Evolutionary conservation across 2,329 filamentous ascomycete species (phyloP), one percentile per base, ranked within the genome.

Genomic region (Scleromitrula shiraiana): DNA sequence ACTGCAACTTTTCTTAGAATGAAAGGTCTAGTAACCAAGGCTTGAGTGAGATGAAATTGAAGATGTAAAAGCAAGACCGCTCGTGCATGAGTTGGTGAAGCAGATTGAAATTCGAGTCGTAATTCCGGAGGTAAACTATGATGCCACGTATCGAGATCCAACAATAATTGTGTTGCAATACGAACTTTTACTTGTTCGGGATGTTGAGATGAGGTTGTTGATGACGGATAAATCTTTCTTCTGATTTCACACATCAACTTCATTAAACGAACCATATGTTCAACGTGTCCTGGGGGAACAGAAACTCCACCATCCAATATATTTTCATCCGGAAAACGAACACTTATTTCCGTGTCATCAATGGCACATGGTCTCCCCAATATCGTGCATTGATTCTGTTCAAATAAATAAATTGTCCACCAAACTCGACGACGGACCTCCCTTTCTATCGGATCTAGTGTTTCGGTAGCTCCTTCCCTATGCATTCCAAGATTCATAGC

Each of bases 401-500:
- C 59, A 27, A 61, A 59, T 20, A 48, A 49, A 36, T 61, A 63
- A 9, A 56, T 49, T 7, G 60, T 61, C 60, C 60, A 63, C 59
- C 59, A 63, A 8, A 62, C 56, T 23, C 59, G 56, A 39, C 59
- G 59, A 7, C 59, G 53, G 19, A 62, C 51, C 46, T 63, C 57
- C 7, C 54, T 51, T 41, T 63, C 59, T 41, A 60, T 41, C 1
- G 51, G 36, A 38, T 67, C 62, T 44, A 70, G 68, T 2, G 65
- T 61, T 27, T 60, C 57, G n/a, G 64, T 65, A 0, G 64, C 61
- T 23, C 61, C 64, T 52, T 70, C 67, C 26, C 68, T 63, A 51
- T 71, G 69, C 65, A 71, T 68, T 3, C 68, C 68, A 44, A 70
- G 61, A 12, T 67, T 67, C 46, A 69, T 67, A 2, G 68, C 67